These are phyloP conservation scores for Xylaria digitata DNA, from an alignment of 2,329 filamentous ascomycete species.

Conservation along the genomic window DNA sequence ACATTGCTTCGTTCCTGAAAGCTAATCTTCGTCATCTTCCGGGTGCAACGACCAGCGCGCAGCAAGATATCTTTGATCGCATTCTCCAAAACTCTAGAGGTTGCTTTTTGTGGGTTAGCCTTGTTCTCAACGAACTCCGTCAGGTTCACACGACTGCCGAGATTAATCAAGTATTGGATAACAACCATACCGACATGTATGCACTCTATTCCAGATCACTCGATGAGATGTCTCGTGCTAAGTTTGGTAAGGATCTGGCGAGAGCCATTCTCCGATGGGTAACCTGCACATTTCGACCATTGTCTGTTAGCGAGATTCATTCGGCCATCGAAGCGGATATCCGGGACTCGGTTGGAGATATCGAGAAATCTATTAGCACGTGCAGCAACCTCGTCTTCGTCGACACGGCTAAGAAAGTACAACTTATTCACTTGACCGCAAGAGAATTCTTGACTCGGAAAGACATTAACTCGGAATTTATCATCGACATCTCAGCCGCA, in stretches of 20 bases:
- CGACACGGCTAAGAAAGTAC: conserved; percentile 41
- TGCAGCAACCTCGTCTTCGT: conserved; percentile 49
- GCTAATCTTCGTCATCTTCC: conserved; percentile 43
- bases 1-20: conserved; percentile 44
- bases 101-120: conserved; percentile 49
- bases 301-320: conserved; percentile 44
- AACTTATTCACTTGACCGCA: conserved; percentile 48
- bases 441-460: conserved; percentile 45
- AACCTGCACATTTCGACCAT: conserved; percentile 44
- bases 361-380: conserved; percentile 42
- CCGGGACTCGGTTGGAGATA: conserved; percentile 44
- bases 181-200: conserved; percentile 47
- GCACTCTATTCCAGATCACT: conserved; percentile 47
- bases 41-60: conserved; percentile 28
- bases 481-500: conserved; percentile 36
- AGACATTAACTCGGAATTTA: conserved; percentile 41
- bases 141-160: conserved; percentile 44
- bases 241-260: conserved; percentile 44
- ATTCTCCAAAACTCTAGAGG: conserved; percentile 46
- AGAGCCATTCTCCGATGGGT: conserved; percentile 47
- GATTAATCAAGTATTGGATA: conserved; percentile 43
- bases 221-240: conserved; percentile 40
- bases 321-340: conserved; percentile 46
- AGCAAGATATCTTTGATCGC: conserved; percentile 32
- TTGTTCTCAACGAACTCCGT: conserved; percentile 46